These are phyloP conservation scores for Reutealis trisperma DNA, from an alignment of 345 rosid species.

Conservation along the genomic window DNA sequence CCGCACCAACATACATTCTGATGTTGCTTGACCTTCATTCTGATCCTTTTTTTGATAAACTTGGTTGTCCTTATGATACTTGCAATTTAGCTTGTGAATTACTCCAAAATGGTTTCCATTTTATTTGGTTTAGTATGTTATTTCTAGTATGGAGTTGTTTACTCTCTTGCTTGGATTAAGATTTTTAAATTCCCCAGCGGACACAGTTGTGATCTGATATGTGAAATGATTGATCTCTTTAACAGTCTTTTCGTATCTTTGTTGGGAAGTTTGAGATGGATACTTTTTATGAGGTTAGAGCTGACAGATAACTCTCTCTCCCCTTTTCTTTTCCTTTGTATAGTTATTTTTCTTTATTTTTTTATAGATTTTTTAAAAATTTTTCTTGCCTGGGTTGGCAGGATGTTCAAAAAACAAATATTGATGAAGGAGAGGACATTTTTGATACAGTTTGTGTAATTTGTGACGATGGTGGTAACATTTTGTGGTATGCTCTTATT, in stretches of 20 bases:
- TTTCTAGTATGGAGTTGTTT: background rate
- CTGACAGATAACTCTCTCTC: background rate
- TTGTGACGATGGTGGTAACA: slow-evolving; percentile 28
- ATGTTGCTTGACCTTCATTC: no score
- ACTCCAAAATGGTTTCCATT: background rate
- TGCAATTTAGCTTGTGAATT: background rate
- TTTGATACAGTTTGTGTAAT: slow-evolving; percentile 28
- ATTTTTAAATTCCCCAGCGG: background rate
- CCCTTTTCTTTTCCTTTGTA: background rate
- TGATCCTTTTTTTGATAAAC: background rate
- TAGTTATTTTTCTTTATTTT: background rate
- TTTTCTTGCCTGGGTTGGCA: slow-evolving; percentile 1
- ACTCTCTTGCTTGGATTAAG: background rate
- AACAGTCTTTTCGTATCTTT: slow-evolving; percentile 25
- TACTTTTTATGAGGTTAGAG: slow-evolving; percentile 17
- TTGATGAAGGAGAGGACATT: background rate
- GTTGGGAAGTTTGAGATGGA: background rate
- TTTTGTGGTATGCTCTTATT: slow-evolving; percentile 19
- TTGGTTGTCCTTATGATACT: background rate
- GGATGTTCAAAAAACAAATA: background rate
- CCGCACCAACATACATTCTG: background rate
- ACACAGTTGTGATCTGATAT: background rate
- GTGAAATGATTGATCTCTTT: background rate
- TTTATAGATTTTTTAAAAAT: background rate
- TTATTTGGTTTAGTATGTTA: background rate